These are phyloP conservation scores for Fagus sylvatica DNA, from an alignment of 306 rosid species.

Conservation along the genomic window DNA sequence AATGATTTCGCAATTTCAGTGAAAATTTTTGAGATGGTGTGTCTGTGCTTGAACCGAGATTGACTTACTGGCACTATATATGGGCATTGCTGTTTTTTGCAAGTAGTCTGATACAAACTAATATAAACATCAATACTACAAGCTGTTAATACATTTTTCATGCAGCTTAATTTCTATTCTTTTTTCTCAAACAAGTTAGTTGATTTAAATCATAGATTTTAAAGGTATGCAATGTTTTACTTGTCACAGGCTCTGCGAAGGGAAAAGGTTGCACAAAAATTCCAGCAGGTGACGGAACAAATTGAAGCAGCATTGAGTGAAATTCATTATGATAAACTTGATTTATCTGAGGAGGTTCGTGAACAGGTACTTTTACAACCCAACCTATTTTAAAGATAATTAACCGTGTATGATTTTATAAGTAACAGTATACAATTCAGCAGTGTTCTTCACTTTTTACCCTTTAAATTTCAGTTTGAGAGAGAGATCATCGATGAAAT, in stretches of 20 bases:
- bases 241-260: constrained; percentile 58
- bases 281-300: constrained; percentile 55
- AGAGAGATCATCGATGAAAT: neutral
- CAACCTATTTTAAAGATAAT: constrained; percentile 12
- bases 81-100: no score
- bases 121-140: no score
- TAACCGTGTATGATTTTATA: neutral
- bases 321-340: constrained; percentile 61
- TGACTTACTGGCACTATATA: neutral
- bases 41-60: neutral
- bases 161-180: neutral
- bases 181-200: constrained; percentile 20
- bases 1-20: neutral
- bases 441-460: constrained; percentile 16
- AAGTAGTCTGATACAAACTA: no score
- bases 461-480: neutral
- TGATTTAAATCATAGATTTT: constrained; percentile 16
- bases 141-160: no score
- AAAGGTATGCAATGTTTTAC: constrained; percentile 15
- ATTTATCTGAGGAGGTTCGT: constrained; percentile 84
- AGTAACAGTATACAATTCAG: neutral
- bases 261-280: constrained; percentile 52
- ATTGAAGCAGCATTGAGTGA: constrained; percentile 68
- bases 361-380: constrained; percentile 70
- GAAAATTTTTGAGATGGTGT: neutral